Evolutionary conservation across 371 early-diverging fungal species (phyloP).

Genomic region (Umbelopsis sp.): DNA sequence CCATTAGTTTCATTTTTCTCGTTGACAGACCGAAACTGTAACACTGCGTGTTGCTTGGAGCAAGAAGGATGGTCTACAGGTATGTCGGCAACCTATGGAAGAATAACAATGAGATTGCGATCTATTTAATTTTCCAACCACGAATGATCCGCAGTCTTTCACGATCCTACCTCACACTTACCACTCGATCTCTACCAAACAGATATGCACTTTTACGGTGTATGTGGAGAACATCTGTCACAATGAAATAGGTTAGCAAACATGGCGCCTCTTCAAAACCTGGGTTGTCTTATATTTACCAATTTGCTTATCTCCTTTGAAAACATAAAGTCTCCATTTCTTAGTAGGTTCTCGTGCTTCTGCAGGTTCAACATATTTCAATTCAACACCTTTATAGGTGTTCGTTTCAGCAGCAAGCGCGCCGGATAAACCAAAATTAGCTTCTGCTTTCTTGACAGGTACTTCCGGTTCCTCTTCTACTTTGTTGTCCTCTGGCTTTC

Average conservation of each 20-base stretch:
- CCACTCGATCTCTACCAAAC: constrained; percentile 87
- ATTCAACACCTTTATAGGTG: constrained; percentile 77
- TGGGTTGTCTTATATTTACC: constrained; percentile 46
- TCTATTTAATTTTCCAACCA: not conserved
- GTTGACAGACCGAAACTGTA: constrained; percentile 77
- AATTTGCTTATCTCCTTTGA: constrained; percentile 87
- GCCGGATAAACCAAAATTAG: constrained; percentile 86
- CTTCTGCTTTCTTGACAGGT: constrained; percentile 60
- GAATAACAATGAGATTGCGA: constrained; percentile 4
- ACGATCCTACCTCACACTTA: constrained; percentile 35
- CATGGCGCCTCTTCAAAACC: no score
- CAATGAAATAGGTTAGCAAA: not conserved
- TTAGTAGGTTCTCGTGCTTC: constrained; percentile 82
- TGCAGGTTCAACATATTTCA: constrained; percentile 90
- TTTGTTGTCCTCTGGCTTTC: constrained; percentile 34
- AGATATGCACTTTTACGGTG: constrained; percentile 88
- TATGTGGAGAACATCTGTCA: constrained; percentile 78
- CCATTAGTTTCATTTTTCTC: constrained; percentile 41
- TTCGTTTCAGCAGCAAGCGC: constrained; percentile 86
- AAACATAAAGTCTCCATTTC: constrained; percentile 88
- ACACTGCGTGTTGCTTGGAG: constrained; percentile 88
- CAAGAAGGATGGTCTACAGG: constrained; percentile 89
- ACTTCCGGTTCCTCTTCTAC: constrained; percentile 34
- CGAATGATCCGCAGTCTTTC: not conserved
- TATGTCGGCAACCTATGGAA: constrained; percentile 81